phyloP scores from a whole-genome alignment of 2,329 filamentous ascomycete genomes.

The Aspergillus jensenii region DNA sequence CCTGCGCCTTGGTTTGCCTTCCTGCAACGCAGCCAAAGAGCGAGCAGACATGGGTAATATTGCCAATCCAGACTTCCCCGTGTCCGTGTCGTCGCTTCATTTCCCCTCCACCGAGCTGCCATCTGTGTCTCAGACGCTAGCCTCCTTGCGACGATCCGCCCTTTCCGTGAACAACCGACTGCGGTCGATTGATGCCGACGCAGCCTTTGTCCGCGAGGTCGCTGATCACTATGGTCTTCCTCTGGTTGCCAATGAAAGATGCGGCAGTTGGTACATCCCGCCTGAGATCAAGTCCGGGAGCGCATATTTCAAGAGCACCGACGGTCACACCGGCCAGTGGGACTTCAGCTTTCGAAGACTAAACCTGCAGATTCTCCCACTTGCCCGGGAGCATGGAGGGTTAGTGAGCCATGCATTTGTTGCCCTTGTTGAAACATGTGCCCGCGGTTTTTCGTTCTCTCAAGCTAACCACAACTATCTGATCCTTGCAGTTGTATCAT shows the following conservation, averaged over 20 bases:
- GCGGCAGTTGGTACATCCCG: constrained; percentile 90
- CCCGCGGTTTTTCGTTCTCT: not conserved
- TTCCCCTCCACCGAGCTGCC: constrained; percentile 55
- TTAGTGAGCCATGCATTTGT: constrained; percentile 39
- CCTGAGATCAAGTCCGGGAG: constrained; percentile 66
- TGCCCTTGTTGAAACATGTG: not conserved
- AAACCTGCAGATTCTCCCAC: constrained; percentile 75
- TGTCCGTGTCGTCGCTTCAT: constrained; percentile 47
- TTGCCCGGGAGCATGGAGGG: constrained; percentile 68
- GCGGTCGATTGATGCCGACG: constrained; percentile 73
- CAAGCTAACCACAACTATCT: constrained; percentile 13
- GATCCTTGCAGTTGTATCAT: constrained; percentile 58
- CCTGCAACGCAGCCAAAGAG: not conserved
- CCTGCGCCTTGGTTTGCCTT: not conserved
- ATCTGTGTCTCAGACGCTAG: constrained; percentile 68
- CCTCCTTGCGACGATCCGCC: constrained; percentile 72
- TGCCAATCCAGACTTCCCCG: constrained; percentile 28
- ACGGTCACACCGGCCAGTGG: constrained; percentile 91
- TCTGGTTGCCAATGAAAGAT: constrained; percentile 88
- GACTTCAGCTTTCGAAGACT: constrained; percentile 80
- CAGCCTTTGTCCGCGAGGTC: constrained; percentile 68
- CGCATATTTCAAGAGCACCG: constrained; percentile 97
- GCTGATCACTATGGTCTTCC: constrained; percentile 56
- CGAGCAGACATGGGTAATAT: constrained; percentile 25
- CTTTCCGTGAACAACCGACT: constrained; percentile 81